Evolutionary conservation across 306 rosid species (phyloP).

Genomic region (Prunus mongolica): DNA sequence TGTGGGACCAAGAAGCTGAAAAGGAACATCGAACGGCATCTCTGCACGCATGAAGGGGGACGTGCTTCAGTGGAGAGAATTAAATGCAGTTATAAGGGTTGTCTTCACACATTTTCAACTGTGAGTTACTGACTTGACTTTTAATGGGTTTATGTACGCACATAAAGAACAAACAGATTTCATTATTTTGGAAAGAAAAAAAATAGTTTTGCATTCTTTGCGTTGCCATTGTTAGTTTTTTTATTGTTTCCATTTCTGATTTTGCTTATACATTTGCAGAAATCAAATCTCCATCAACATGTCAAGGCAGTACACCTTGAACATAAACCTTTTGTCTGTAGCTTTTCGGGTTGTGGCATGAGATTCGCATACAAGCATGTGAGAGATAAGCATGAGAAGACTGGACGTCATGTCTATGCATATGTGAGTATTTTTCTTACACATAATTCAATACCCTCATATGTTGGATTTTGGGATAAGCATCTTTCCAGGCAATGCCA

Average conservation of each 20-base stretch:
- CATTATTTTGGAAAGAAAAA: background rate
- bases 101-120: slow-evolving; percentile 50
- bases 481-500: background rate
- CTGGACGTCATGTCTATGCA: slow-evolving; percentile 48
- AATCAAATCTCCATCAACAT: slow-evolving; percentile 71
- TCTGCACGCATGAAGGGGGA: slow-evolving; percentile 43
- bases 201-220: background rate
- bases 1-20: slow-evolving; percentile 65
- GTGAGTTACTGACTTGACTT: slow-evolving; percentile 38
- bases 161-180: background rate
- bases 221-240: background rate
- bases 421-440: slow-evolving; percentile 40
- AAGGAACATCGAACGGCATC: slow-evolving; percentile 75
- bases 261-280: slow-evolving; percentile 35
- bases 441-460: background rate
- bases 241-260: background rate
- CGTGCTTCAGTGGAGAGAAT: slow-evolving; percentile 29
- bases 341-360: slow-evolving; percentile 77
- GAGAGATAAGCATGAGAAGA: slow-evolving; percentile 76
- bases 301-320: slow-evolving; percentile 66
- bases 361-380: slow-evolving; percentile 89
- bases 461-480: background rate
- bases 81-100: slow-evolving; percentile 51
- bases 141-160: too few relatives aligned
- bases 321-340: slow-evolving; percentile 55